Evolutionary conservation across 2,329 filamentous ascomycete genomes (phyloP), one percentile per base, ranked within the genome.

Genomic region (Curvularia sp.): DNA sequence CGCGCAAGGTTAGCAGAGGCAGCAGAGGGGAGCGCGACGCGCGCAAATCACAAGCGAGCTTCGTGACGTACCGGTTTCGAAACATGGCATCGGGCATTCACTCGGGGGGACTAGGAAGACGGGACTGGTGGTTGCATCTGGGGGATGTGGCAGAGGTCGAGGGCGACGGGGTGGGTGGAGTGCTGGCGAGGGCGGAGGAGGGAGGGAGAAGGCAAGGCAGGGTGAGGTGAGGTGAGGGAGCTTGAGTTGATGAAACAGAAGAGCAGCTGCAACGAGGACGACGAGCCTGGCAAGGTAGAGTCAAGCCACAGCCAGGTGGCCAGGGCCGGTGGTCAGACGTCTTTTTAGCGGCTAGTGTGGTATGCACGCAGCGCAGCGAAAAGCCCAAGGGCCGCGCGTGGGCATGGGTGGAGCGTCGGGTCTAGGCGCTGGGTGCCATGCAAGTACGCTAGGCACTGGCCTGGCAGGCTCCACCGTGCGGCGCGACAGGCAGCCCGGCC

Each of bases 31-130:
- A 51, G 69, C 62, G 70, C 66, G 72, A 68, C 67, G 68, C 70
- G 69, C 68, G 68, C 65, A 70, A 57, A 65, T 62, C 58, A 67
- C 61, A 69, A 56, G 58, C 44, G 54, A 20, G 51, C 53, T 43
- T 42, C 28, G 42, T 52, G 53, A 76, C 78, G 57, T 74, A 81
- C 80, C 80, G 74, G 68, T 82, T 81, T 66, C 79, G 78, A 76
- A 82, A 82, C 80, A 82, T 63, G 63, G 57, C 57, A 59, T 56
- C 57, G 48, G 51, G 48, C 57, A 24, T 49, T 49, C 57, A 56
- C 57, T 55, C 53, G 53, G 51, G 46, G 35, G 18, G 18, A 48
- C 42, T 55, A 56, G 48, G 28, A 42, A 15, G 28, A 15, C 30
- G n/a, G 47, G 2, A 22, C 18, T 47, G 47, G 20, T 48, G 18